A percentile compares a stretch with the other conserved stretches of the same genome.
Conservation (phyloP, 192 early-diverging fungal species). For the Backusella tarrabulga region DNA sequence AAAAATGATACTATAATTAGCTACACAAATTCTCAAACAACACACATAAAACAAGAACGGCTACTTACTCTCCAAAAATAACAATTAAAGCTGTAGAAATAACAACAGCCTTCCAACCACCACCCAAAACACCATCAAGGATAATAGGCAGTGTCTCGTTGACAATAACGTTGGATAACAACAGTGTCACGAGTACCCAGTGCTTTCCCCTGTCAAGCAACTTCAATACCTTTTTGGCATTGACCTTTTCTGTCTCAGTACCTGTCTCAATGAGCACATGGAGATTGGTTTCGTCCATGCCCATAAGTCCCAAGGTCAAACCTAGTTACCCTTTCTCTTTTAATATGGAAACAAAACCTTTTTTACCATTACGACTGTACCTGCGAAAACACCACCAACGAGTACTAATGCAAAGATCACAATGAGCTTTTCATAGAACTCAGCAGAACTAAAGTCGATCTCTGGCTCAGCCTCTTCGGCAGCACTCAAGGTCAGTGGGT, state of each 20-base stretch:
- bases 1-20: slow-evolving; percentile 2
- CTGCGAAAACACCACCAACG: slow-evolving; percentile 31
- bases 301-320: slow-evolving; percentile 44
- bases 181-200: slow-evolving; percentile 90
- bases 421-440: slow-evolving; percentile 11
- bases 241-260: slow-evolving; percentile 59
- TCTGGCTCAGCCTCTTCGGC: neutral
- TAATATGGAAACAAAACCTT: neutral
- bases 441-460: slow-evolving; percentile 14
- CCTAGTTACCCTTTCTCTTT: slow-evolving; percentile 9
- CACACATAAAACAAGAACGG: neutral
- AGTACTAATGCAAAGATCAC: slow-evolving; percentile 20
- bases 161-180: slow-evolving; percentile 91
- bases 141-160: slow-evolving; percentile 94
- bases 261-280: slow-evolving; percentile 85
- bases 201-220: slow-evolving; percentile 61
- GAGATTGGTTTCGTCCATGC: slow-evolving; percentile 81
- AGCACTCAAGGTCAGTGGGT: neutral
- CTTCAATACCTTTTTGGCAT: slow-evolving; percentile 60
- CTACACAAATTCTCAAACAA: neutral
- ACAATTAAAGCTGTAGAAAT: slow-evolving; percentile 89
- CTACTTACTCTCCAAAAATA: slow-evolving; percentile 86
- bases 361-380: neutral
- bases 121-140: slow-evolving; percentile 73
- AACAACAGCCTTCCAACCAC: slow-evolving; percentile 81